These are phyloP conservation scores for Cladosporium phlei DNA, from an alignment of 2,329 filamentous ascomycete genomes.

Conservation along the genomic window DNA sequence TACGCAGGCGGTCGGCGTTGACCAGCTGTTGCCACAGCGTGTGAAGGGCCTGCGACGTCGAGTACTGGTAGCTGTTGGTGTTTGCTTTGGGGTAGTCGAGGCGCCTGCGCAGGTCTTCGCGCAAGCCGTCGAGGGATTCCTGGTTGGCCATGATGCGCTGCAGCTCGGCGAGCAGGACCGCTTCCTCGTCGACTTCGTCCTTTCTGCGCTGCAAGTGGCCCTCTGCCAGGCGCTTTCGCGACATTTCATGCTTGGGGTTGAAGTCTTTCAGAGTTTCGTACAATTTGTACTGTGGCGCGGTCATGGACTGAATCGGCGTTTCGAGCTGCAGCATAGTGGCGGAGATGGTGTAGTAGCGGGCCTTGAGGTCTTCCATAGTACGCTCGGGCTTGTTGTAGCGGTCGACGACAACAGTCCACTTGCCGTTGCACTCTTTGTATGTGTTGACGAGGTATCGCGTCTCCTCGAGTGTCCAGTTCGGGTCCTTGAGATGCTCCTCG, in stretches of 20 bases:
- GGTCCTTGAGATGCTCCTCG: constrained; percentile 63
- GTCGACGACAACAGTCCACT: constrained; percentile 89
- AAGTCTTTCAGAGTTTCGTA: constrained; percentile 86
- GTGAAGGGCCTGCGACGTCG: constrained; percentile 73
- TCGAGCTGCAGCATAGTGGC: constrained; percentile 75
- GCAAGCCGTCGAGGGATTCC: constrained; percentile 80
- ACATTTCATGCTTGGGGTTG: constrained; percentile 71
- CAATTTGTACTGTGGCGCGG: constrained; percentile 71
- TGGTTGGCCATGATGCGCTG: constrained; percentile 86
- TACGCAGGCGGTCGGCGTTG: constrained; percentile 80
- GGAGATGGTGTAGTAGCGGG: constrained; percentile 82
- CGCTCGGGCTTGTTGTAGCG: constrained; percentile 60
- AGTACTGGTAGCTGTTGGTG: constrained; percentile 59
- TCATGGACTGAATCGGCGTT: constrained; percentile 82
- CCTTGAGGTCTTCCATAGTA: constrained; percentile 84
- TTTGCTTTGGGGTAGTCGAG: constrained; percentile 71
- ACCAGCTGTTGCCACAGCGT: constrained; percentile 78
- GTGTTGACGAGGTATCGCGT: constrained; percentile 83
- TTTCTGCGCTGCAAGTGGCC: constrained; percentile 72
- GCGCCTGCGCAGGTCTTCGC: constrained; percentile 69
- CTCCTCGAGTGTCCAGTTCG: constrained; percentile 86
- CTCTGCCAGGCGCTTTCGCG: constrained; percentile 79
- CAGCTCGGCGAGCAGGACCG: constrained; percentile 80
- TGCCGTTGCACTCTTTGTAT: constrained; percentile 72
- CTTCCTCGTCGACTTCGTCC: constrained; percentile 89